Evolutionary conservation across 176 grass and related monocot genomes (phyloP), one percentile per base, ranked within the genome.

Genomic region (Zoysia japonica): DNA sequence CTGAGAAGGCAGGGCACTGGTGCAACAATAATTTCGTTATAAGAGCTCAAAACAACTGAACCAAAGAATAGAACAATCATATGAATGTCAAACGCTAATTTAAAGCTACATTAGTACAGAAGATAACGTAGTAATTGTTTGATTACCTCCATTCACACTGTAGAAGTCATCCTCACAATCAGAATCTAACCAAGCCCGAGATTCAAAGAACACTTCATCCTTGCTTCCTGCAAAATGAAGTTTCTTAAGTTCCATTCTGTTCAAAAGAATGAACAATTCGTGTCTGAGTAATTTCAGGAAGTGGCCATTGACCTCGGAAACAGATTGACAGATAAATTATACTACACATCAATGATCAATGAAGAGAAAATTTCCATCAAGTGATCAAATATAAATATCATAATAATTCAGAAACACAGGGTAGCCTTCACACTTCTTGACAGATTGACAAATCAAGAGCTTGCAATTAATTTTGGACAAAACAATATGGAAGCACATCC

Each of bases 121-220:
- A 16, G 43, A 64, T 80, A 28, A 28, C 28, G 50, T 60, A 28
- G 28, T 16, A 77, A 6, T 17, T 43, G 38, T 77, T 71, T 60
- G 17, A 67, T 74, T 89, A 95, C 96, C 96, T 95, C 96, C 96
- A 79, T 99, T 99, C 42, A 99, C 86, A 46, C 96, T 99, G 79
- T 84, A 93, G 55, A 99, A 99, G 85, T 99, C 96, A 70, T 95
- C 92, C 59, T 99, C 96, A 11, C 90, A 91, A 82, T 99, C 96
- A 47, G 96, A 99, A 61, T 95, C 96, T 55, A 94, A 71, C 86
- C 92, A 95, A 55, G 71, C 86, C 82, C 55, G 85, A 61, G 92
- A 93, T 36, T 99, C 96, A 1, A 93, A 99, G 86, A 99, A 99
- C 44, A 86, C 70, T 74, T 95, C 96, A 9, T 89, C 92, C 78